These are phyloP conservation scores for Periconia sp. DNA, from an alignment of 2,329 filamentous ascomycete genomes.

Conservation along the genomic window DNA sequence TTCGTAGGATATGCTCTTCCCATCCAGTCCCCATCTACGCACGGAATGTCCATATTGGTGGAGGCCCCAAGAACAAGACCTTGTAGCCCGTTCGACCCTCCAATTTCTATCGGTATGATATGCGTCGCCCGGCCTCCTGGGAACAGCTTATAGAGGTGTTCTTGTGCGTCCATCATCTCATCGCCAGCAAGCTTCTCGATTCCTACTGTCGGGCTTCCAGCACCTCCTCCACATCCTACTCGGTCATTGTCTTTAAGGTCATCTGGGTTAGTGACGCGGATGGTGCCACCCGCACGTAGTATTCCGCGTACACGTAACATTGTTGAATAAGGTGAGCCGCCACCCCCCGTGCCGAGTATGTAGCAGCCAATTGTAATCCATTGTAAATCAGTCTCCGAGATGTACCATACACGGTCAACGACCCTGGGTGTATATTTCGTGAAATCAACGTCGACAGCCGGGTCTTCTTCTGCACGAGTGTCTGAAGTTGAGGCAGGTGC, in stretches of 20 bases:
- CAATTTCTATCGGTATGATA: conserved; percentile 53
- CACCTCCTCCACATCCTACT: conserved; percentile 54
- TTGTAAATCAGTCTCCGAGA: conserved; percentile 53
- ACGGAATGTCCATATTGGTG: conserved; percentile 49
- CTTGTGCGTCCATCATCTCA: conserved; percentile 50
- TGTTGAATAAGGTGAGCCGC: conserved; percentile 54
- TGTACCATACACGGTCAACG: conserved; percentile 47
- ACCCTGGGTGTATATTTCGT: conserved; percentile 50
- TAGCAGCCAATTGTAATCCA: conserved; percentile 57
- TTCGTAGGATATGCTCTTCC: conserved; percentile 55
- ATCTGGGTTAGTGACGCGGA: conserved; percentile 50
- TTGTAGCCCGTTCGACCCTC: conserved; percentile 54
- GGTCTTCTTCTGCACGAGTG: conserved; percentile 20
- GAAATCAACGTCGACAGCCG: conserved; percentile 30
- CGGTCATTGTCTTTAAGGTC: conserved; percentile 52
- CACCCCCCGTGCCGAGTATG: conserved; percentile 56
- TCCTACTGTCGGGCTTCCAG: conserved; percentile 52
- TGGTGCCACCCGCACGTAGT: conserved; percentile 46
- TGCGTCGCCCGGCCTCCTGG: conserved; percentile 41
- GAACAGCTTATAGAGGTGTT: conserved; percentile 40
- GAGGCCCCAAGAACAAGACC: conserved; percentile 46
- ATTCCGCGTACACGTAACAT: conserved; percentile 52
- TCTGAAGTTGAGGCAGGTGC: conserved; percentile 24
- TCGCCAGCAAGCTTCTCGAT: conserved; percentile 52
- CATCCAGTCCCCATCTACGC: conserved; percentile 57